Evolutionary conservation across 192 early-diverging fungal species (phyloP), one percentile per base, ranked within the genome.

Genomic region (Dispira parvispora): DNA sequence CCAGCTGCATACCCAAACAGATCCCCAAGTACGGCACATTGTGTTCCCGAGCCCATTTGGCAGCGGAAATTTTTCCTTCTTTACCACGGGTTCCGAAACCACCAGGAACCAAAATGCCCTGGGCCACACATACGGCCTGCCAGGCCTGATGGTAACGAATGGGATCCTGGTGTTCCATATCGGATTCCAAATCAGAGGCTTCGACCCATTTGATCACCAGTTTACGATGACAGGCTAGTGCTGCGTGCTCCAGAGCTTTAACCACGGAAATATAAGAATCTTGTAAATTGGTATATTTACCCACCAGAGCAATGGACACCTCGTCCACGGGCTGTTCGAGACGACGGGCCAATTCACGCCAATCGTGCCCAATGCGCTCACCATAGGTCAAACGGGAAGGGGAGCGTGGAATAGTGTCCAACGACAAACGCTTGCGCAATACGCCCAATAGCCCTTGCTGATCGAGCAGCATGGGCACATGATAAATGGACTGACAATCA

Each of bases 181-280:
- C 76, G 25, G 75, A 67, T 72, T 99, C 96, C 42, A 99, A 77
- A 66, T 97, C 87, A 25, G 86, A 76, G 21, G 94, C 93, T 73
- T 99, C 96, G 52, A 99, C 86, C 96, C 96, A 99, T 68, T 75
- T 75, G 62, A 91, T 78, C 61, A 75, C 67, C 61, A 96, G 68
- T 71, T 93, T 91, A 66, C 88, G 83, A 69, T 86, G 85, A 69
- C 86, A 88, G 61, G 84, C 80, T 63, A 99, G 78, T 11, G 80
- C 69, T 12, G 96, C 95, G 67, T 99, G 96, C 75, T 99, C 92
- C 63, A 99, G 76, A 28, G 90, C 82, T 79, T 99, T 96, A 64
- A 88, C 85, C 16, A 99, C 93, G 18, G 94, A 97, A 69, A 92
- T 92, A 69, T 99, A 98, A 26, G 91, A 90, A 72, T 98, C 95